Base-by-base conservation (phyloP, 2,329 filamentous ascomycete species). In the Escovopsis sp. region DNA sequence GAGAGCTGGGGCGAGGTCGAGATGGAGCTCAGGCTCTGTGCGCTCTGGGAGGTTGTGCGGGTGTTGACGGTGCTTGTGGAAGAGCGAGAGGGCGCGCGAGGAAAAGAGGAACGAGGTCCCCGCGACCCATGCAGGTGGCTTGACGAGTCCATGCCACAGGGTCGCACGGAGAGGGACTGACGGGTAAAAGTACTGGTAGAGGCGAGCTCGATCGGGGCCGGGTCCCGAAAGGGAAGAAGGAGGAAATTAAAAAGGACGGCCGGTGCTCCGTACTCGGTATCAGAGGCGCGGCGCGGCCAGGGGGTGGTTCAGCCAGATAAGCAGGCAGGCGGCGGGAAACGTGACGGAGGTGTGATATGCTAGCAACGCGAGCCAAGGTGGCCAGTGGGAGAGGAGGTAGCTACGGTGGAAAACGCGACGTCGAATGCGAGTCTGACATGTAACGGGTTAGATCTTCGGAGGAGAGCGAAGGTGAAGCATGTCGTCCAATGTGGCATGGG, bases 71-170 rank as follows among this genome's bases (percentile, higher is more conserved):
- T 66, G 45, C 61, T 61, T 39, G 54, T 65, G 44, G 66, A 71
- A 15, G 67, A 64, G 45, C 66, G 62, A 12, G 69, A 73, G 29
- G 63, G 56, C 9, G 62, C 61, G 44, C 67, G 68, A 46, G 62
- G 56, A 46, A 62, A 54, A 7, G 55, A 50, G 42, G 53, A 51
- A 11, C 57, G 53, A 40, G 54, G 50, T 43, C 50, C 52, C 20
- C 54, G 51, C n/a, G 52, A 47, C 31, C 46, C 27, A 27, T 54
- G 53, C 11, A 44, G 34, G 14, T 51, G 45, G 31, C 20, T 20
- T 20, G 53, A 40, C 14, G 45, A 41, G 12, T 63, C 60, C 60
- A 63, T 63, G 35, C 6, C 15, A 41, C 39, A 35, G 35, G 13
- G 24, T 10, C 29, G 33, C 25, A 33, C 35, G 24, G 35, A 35